These are phyloP conservation scores for Heterobasidion annosum DNA, from an alignment of 1,284 basidiomycete species.

Conservation along the genomic window DNA sequence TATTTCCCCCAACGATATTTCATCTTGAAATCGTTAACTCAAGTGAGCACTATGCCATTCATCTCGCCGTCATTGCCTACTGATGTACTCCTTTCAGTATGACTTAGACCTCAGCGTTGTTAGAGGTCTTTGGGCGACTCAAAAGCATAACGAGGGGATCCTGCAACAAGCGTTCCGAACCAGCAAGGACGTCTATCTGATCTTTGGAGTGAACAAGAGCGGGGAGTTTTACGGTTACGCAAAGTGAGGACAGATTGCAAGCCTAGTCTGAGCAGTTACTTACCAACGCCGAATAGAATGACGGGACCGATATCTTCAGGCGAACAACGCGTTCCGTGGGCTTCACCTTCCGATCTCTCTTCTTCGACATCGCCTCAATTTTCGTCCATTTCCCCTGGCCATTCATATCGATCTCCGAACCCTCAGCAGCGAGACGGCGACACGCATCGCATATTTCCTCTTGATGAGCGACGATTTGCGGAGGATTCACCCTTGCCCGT, in stretches of 20 bases:
- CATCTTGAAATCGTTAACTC: conserved; percentile 83
- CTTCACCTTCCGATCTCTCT: conserved; percentile 27
- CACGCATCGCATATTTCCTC: conserved; percentile 26
- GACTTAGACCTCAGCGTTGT: conserved; percentile 84
- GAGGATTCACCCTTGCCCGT: conserved; percentile 33
- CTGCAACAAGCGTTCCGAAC: conserved; percentile 89
- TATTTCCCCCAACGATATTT: conserved; percentile 87
- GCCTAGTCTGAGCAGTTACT: neutral
- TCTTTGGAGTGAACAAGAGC: conserved; percentile 90
- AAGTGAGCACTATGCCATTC: conserved; percentile 34
- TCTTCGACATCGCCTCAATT: neutral
- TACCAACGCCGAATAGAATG: conserved; percentile 40
- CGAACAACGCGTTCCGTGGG: conserved; percentile 51
- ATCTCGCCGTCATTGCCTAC: neutral
- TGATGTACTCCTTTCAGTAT: conserved; percentile 31
- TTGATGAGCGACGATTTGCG: conserved; percentile 28
- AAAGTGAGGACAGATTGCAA: conserved; percentile 32
- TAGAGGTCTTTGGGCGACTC: conserved; percentile 84
- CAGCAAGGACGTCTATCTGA: conserved; percentile 76
- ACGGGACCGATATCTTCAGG: conserved; percentile 44
- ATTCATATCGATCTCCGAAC: neutral
- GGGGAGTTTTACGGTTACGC: conserved; percentile 89
- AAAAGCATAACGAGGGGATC: conserved; percentile 86
- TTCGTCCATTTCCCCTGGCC: neutral
- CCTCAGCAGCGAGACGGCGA: conserved; percentile 10